A percentile compares a stretch with the other conserved stretches of the same genome.
Conservation (phyloP, 371 early-diverging fungal genomes). For the Mucor circinelloides region DNA sequence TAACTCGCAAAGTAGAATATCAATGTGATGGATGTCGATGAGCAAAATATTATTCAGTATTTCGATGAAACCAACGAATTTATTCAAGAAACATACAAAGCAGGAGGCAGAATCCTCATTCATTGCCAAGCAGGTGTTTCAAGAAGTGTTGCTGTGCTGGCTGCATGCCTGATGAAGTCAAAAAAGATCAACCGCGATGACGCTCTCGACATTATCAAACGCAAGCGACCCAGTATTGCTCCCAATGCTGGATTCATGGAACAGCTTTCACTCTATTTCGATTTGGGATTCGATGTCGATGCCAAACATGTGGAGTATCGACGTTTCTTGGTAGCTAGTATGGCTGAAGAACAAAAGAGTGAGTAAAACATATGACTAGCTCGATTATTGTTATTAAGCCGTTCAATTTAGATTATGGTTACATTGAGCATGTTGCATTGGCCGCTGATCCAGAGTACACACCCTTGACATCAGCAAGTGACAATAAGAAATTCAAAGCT, state of each 20-base stretch:
- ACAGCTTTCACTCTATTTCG: slow-evolving; percentile 41
- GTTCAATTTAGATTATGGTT: slow-evolving; percentile 26
- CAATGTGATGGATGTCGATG: slow-evolving; percentile 62
- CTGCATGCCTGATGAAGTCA: slow-evolving; percentile 73
- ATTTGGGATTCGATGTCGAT: slow-evolving; percentile 63
- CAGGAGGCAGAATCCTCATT: slow-evolving; percentile 61
- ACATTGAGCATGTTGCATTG: slow-evolving; percentile 52
- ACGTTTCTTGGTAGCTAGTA: slow-evolving; percentile 64
- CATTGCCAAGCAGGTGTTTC: slow-evolving; percentile 66
- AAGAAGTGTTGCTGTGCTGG: slow-evolving; percentile 34
- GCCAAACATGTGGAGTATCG: slow-evolving; percentile 65
- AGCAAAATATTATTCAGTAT: slow-evolving; percentile 71
- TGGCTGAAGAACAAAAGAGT: slow-evolving; percentile 61
- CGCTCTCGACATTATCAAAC: slow-evolving; percentile 55
- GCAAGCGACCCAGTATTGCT: slow-evolving; percentile 48
- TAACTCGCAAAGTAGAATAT: slow-evolving; percentile 45
- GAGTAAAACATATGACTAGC: slow-evolving; percentile 6
- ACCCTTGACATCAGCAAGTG: slow-evolving; percentile 11
- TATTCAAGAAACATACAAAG: slow-evolving; percentile 53
- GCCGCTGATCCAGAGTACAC: slow-evolving; percentile 53
- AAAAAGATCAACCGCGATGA: slow-evolving; percentile 43
- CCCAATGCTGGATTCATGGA: slow-evolving; percentile 49
- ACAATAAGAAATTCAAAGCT: slow-evolving; percentile 26
- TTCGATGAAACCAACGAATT: slow-evolving; percentile 68
- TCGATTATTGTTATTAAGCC: not conserved